A percentile compares a stretch with the other conserved stretches of the same genome.
These are phyloP conservation scores for Trametes gibbosa DNA, from an alignment of 768 basidiomycete species.

Conservation along the genomic window DNA sequence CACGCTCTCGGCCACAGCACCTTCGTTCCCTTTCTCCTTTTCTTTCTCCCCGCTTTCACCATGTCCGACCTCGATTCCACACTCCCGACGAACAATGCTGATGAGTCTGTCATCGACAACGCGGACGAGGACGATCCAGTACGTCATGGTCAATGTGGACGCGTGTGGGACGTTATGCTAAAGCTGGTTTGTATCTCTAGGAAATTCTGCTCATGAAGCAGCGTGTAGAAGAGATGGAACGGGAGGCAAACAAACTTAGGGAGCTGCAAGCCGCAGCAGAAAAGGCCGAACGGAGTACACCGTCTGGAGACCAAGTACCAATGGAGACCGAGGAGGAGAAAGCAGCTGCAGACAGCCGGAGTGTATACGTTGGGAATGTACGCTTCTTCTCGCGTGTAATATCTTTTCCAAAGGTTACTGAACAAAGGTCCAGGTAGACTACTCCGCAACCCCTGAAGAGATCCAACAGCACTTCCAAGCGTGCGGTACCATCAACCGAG, in stretches of 20 bases:
- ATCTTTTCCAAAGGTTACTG: background rate
- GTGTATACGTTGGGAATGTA: conserved; percentile 96
- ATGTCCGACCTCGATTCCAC: conserved; percentile 32
- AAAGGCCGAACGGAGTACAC: conserved; percentile 47
- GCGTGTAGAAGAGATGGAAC: conserved; percentile 90
- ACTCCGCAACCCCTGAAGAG: conserved; percentile 95
- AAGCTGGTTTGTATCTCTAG: conserved; percentile 39
- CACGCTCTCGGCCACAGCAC: background rate
- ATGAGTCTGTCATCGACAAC: conserved; percentile 30
- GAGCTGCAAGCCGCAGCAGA: conserved; percentile 82
- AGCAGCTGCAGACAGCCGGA: conserved; percentile 75
- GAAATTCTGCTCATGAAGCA: conserved; percentile 91
- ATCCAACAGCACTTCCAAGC: conserved; percentile 97
- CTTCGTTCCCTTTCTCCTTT: conserved; percentile 22
- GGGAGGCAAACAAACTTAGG: conserved; percentile 82
- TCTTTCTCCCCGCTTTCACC: conserved; percentile 11
- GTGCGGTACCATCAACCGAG: conserved; percentile 97
- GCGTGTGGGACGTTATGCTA: too few species aligned
- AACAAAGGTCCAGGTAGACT: conserved; percentile 77
- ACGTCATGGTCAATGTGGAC: conserved; percentile 15
- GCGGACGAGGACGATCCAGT: conserved; percentile 36
- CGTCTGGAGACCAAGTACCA: conserved; percentile 43
- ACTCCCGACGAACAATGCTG: conserved; percentile 20
- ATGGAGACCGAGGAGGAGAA: conserved; percentile 87
- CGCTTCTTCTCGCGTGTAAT: background rate